Evolutionary conservation across 352 stramenopile genomes (phyloP).

Genomic region (Thraustochytrium striatum): DNA sequence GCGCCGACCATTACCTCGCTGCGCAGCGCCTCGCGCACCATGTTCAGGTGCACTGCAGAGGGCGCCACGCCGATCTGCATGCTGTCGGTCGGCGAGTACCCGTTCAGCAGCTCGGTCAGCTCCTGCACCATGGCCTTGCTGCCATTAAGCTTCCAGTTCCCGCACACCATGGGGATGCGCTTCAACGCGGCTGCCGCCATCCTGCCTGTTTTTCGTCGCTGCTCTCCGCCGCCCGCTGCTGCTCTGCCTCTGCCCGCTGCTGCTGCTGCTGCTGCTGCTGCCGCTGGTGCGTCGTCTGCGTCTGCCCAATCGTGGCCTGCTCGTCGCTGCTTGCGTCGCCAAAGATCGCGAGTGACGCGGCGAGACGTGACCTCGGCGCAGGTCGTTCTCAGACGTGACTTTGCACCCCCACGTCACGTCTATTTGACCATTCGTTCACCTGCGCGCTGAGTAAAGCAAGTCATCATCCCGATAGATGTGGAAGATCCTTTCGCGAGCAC

Average conservation of each 20-base stretch:
- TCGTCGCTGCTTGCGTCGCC: too few relatives aligned
- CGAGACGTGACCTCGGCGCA: too few relatives aligned
- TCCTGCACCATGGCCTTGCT: neutral
- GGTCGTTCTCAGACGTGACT: too few relatives aligned
- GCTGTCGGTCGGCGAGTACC: slow-evolving; percentile 58
- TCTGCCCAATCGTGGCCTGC: too few relatives aligned
- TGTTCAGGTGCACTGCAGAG: slow-evolving; percentile 63
- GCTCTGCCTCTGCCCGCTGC: neutral
- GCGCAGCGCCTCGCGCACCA: slow-evolving; percentile 61
- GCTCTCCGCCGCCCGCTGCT: neutral
- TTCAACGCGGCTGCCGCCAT: slow-evolving; percentile 35
- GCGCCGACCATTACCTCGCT: slow-evolving; percentile 64
- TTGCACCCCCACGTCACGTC: too few relatives aligned
- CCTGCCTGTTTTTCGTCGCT: neutral
- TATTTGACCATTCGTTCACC: too few relatives aligned
- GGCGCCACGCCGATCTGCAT: slow-evolving; percentile 66
- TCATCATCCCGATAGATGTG: too few relatives aligned
- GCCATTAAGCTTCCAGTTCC: slow-evolving; percentile 56
- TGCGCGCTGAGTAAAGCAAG: too few relatives aligned
- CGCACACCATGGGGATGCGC: slow-evolving; percentile 55
- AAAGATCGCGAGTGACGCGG: too few relatives aligned
- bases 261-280: neutral
- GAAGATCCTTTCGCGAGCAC: too few relatives aligned
- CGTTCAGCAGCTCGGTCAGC: slow-evolving; percentile 50
- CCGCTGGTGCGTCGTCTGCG: neutral